Percentiles rank a stretch among this genome's conserved stretches.
These are phyloP conservation scores for Starmerella geochares DNA, from an alignment of 805 yeast species.

Conservation along the genomic window DNA sequence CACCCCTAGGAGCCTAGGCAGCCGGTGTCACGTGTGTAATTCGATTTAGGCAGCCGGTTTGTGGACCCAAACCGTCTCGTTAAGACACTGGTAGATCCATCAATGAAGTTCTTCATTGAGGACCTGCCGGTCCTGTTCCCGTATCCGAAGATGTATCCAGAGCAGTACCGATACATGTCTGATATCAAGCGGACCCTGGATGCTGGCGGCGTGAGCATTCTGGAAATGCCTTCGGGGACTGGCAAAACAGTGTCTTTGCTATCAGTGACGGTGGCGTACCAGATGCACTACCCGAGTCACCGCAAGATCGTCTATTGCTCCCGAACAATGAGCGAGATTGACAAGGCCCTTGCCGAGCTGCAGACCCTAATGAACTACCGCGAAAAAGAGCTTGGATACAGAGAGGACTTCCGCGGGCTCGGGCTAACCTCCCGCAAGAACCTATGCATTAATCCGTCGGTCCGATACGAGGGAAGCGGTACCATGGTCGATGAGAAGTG, in stretches of 20 bases:
- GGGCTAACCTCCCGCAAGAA: constrained; percentile 94
- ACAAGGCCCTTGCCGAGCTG: constrained; percentile 88
- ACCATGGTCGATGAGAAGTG: constrained; percentile 91
- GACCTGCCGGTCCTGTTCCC: constrained; percentile 94
- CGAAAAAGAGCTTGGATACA: constrained; percentile 68
- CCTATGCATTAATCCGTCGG: constrained; percentile 80
- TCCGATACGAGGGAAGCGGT: constrained; percentile 82
- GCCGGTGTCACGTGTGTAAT: background rate
- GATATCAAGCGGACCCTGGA: constrained; percentile 88
- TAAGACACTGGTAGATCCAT: background rate
- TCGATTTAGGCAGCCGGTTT: background rate
- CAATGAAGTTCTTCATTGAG: constrained; percentile 72
- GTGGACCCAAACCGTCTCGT: background rate
- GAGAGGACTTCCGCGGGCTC: constrained; percentile 84
- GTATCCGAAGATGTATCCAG: constrained; percentile 93
- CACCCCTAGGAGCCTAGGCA: too few relatives aligned
- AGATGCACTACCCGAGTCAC: constrained; percentile 85
- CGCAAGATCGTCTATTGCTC: constrained; percentile 92
- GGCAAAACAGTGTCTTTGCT: constrained; percentile 92
- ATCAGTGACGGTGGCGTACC: constrained; percentile 89
- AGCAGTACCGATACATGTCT: constrained; percentile 95
- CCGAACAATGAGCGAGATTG: constrained; percentile 99
- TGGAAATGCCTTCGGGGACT: constrained; percentile 99
- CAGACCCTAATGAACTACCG: constrained; percentile 80
- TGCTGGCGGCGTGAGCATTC: constrained; percentile 90